Evolutionary conservation across 805 yeast genomes (phyloP).

Genomic region (Jamesozyma rosinii): DNA sequence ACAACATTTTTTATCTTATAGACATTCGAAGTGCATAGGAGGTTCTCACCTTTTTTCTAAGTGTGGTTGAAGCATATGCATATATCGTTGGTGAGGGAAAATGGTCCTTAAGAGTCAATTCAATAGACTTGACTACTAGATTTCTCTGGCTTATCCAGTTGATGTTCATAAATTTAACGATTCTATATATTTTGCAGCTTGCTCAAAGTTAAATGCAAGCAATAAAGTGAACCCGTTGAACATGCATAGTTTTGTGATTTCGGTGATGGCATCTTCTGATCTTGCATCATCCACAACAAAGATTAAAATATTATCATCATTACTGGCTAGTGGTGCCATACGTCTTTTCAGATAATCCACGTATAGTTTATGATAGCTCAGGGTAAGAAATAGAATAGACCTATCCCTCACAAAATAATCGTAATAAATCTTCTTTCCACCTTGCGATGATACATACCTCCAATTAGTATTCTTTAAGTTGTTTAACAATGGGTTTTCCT

Average conservation of each 20-base stretch:
- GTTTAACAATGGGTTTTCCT: slow-evolving; percentile 60
- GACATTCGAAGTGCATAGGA: too few relatives aligned
- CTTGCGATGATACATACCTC: slow-evolving; percentile 35
- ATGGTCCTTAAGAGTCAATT: too few relatives aligned
- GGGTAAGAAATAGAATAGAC: slow-evolving; percentile 51
- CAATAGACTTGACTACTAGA: too few relatives aligned
- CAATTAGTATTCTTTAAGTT: slow-evolving; percentile 46
- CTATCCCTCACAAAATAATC: slow-evolving; percentile 58
- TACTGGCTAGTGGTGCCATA: slow-evolving; percentile 35
- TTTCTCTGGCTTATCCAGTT: too few relatives aligned
- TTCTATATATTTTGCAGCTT: slow-evolving; percentile 40
- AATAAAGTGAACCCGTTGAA: slow-evolving; percentile 36
- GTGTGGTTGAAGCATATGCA: too few relatives aligned
- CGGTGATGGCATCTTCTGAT: slow-evolving; percentile 37
- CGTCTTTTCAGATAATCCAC: slow-evolving; percentile 65
- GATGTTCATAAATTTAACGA: slow-evolving; percentile 20
- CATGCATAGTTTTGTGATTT: slow-evolving; percentile 34
- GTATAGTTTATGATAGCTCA: slow-evolving; percentile 65
- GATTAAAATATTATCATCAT: slow-evolving; percentile 44
- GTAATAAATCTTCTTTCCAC: slow-evolving; percentile 37
- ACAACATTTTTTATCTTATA: too few relatives aligned
- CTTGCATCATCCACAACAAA: slow-evolving; percentile 60
- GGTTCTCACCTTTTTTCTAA: too few relatives aligned
- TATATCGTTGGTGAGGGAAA: too few relatives aligned
- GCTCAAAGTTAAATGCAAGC: slow-evolving; percentile 40